Evolutionary conservation across 345 rosid genomes (phyloP).

Genomic region (Bretschneidera sinensis): DNA sequence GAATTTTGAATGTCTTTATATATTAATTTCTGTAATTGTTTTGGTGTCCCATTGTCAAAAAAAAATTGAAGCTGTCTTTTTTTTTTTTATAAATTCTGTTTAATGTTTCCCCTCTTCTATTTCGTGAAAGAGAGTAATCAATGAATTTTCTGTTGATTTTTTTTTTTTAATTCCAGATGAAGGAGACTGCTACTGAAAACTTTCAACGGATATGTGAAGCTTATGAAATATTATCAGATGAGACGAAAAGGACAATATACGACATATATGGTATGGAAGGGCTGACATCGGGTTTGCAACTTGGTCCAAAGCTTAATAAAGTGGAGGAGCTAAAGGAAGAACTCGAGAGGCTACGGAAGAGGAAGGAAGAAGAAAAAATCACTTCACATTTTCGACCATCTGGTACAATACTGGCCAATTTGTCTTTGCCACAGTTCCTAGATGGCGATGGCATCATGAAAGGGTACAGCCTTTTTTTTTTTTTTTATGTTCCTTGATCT

Average conservation of each 20-base stretch:
- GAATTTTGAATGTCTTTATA: not conserved
- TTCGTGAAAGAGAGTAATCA: not conserved
- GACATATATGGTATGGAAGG: conserved; percentile 98
- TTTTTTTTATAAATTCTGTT: too few relatives aligned
- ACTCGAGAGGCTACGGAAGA: conserved; percentile 62
- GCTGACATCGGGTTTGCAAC: conserved; percentile 76
- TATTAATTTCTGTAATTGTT: too few relatives aligned
- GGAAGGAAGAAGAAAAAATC: conserved; percentile 61
- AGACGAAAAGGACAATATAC: conserved; percentile 72
- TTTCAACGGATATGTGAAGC: conserved; percentile 94
- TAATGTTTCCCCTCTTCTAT: too few relatives aligned
- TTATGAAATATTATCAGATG: conserved; percentile 80
- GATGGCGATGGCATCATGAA: conserved; percentile 84
- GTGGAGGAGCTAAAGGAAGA: conserved; percentile 80
- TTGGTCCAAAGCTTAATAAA: conserved; percentile 74
- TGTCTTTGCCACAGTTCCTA: conserved; percentile 68
- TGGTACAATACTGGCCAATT: conserved; percentile 56
- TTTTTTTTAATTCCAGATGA: conserved; percentile 61
- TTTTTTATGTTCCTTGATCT: not conserved
- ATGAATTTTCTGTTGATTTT: not conserved
- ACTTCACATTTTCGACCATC: conserved; percentile 60
- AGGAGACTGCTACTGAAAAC: conserved; percentile 79
- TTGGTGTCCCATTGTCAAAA: conserved; percentile 8
- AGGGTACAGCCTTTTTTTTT: conserved; percentile 52
- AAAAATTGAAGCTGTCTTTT: not conserved